Conservation (phyloP, 2,329 filamentous ascomycete genomes). For the Trichophyton verrucosum region DNA sequence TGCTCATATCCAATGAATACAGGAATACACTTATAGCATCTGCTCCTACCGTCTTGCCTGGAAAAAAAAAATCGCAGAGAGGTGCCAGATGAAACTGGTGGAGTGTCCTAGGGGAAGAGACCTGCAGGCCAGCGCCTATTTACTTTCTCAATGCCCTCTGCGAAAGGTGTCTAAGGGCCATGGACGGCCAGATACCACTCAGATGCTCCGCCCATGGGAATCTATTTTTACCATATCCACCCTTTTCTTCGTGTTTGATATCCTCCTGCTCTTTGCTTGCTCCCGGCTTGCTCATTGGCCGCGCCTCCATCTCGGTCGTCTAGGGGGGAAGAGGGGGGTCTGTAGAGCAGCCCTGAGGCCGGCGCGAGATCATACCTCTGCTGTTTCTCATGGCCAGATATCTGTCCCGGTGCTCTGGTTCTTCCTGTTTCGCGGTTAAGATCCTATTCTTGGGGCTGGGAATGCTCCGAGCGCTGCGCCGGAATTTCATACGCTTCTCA, state of each 20-base stretch:
- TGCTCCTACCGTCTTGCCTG: background rate
- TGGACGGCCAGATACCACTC: background rate
- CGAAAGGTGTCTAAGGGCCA: background rate
- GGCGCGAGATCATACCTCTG: constrained; percentile 1
- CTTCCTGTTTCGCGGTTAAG: background rate
- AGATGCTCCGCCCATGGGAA: background rate
- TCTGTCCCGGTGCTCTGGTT: background rate
- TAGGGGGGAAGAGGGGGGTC: too few species aligned
- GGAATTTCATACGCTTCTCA: background rate
- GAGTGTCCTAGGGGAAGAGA: background rate
- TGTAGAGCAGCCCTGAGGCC: background rate
- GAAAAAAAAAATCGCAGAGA: background rate
- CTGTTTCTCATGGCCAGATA: background rate
- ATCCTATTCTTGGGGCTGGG: background rate
- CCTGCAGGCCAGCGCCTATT: background rate
- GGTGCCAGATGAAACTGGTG: background rate
- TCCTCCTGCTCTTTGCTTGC: background rate
- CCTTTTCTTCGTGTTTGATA: background rate
- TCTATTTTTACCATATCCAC: background rate
- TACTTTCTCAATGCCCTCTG: background rate
- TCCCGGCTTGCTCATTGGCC: constrained; percentile 4
- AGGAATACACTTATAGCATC: background rate
- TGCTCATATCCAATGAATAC: background rate
- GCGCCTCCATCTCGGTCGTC: background rate
- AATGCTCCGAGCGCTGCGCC: background rate